Evolutionary conservation across 2,329 filamentous ascomycete genomes (phyloP), one percentile per base, ranked within the genome.

Genomic region (Diaporthe vexans): DNA sequence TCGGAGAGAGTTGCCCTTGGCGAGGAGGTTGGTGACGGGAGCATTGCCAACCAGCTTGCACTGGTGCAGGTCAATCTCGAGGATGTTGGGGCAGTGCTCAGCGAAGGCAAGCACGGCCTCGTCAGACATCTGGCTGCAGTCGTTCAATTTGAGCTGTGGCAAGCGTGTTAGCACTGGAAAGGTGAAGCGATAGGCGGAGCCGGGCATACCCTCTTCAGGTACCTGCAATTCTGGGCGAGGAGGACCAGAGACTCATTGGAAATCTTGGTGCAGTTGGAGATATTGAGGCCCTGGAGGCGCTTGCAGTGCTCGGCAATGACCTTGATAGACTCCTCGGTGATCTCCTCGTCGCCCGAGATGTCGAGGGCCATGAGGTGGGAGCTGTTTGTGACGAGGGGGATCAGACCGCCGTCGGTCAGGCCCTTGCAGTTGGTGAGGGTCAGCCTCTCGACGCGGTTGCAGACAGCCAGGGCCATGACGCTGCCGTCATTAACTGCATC

Each of bases 51-150:
- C 91, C 59, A 92, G 89, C 72, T 87, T 89, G 85, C 97, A 97
- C 78, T 95, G 93, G 78, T 98, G 94, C 19, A 99, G 90, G 81
- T 99, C 97, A 76, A 99, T 98, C 83, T 99, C 97, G 76, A 99
- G 92, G 43, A 99, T 95, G 78, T 98, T 96, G 17, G 92, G 94
- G 82, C 96, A 98, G 83, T 97, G 91, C 59, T 92, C 88, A 8
- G 97, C 96, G 81, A 99, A 97, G 4, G 95, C 94, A 74, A 94
- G 87, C 76, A 98, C 92, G 9, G 95, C 93, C 65, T 89, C 88
- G 81, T 98, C 95, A 52, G 93, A 95, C 46, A 98, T 86, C 83
- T 97, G 94, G n/a, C 85, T 84, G 81, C 97, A 98, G 73, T 95
- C 94, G 83, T 98, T 99, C 76, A 99, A 89, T 90, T 99, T 99